Percentiles rank a stretch among this genome's conserved stretches.
These are phyloP conservation scores for Fusarium fujikuroi DNA, from an alignment of 2,329 filamentous ascomycete species.

Conservation along the genomic window DNA sequence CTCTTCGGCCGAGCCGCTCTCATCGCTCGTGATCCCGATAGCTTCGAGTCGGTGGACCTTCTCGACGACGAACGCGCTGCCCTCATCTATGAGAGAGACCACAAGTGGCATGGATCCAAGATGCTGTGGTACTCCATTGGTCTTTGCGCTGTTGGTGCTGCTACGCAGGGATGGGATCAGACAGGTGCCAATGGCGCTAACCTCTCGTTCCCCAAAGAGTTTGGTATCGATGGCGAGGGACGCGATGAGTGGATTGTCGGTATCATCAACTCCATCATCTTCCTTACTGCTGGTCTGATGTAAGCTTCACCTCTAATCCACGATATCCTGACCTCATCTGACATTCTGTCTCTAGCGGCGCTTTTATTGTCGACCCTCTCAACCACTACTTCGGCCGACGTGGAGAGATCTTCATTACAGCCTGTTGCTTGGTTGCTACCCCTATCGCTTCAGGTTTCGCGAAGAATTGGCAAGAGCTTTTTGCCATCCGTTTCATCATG, in stretches of 20 bases:
- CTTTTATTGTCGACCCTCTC: slow-evolving; percentile 67
- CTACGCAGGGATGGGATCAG: slow-evolving; percentile 74
- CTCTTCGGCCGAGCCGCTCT: slow-evolving; percentile 21
- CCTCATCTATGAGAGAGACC: slow-evolving; percentile 68
- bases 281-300: slow-evolving; percentile 49
- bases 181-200: slow-evolving; percentile 72
- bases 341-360: not conserved
- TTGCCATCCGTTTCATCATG: slow-evolving; percentile 73
- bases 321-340: rapidly evolving
- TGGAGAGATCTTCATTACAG: slow-evolving; percentile 76
- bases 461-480: slow-evolving; percentile 73
- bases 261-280: slow-evolving; percentile 63
- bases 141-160: slow-evolving; percentile 74
- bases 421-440: slow-evolving; percentile 74
- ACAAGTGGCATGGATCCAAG: slow-evolving; percentile 73
- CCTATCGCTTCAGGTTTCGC: slow-evolving; percentile 72
- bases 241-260: slow-evolving; percentile 65
- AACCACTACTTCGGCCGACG: slow-evolving; percentile 58
- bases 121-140: slow-evolving; percentile 74
- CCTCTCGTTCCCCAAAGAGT: slow-evolving; percentile 64
- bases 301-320: not conserved
- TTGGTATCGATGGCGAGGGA: slow-evolving; percentile 51
- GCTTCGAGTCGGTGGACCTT: slow-evolving; percentile 9
- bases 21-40: slow-evolving; percentile 10
- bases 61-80: slow-evolving; percentile 47